phyloP scores from a whole-genome alignment of 2,329 filamentous ascomycete genomes.

The Hymenoscyphus linearis region DNA sequence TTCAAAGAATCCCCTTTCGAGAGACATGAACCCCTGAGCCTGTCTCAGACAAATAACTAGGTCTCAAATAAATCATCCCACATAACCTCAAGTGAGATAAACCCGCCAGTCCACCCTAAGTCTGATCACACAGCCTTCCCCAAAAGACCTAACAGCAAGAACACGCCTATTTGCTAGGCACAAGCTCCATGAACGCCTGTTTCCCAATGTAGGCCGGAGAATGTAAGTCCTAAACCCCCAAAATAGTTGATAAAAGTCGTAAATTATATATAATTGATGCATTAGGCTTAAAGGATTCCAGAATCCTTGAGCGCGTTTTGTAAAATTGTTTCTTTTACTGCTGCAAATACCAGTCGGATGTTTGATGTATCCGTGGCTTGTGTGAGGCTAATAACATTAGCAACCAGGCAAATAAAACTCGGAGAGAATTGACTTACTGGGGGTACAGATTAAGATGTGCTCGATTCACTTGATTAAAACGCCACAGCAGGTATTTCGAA shows the following conservation, averaged over 20 bases:
- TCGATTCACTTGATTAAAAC: conserved; percentile 97
- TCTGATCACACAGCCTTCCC: conserved; percentile 25
- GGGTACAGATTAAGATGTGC: conserved; percentile 95
- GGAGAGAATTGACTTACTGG: conserved; percentile 61
- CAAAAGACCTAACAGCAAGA: conserved; percentile 9
- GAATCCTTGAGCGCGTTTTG: conserved; percentile 98
- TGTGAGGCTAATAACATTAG: conserved; percentile 63
- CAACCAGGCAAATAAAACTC: conserved; percentile 1
- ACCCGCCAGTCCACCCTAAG: conserved; percentile 6
- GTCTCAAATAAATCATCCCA: neutral
- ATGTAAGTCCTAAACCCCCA: conserved; percentile 11
- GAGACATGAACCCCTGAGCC: neutral
- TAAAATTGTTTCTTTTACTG: conserved; percentile 96
- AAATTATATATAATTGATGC: conserved; percentile 20
- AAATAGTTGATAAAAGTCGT: conserved; percentile 15
- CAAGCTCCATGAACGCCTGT: conserved; percentile 24
- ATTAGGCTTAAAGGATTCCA: conserved; percentile 69
- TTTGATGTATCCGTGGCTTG: conserved; percentile 99
- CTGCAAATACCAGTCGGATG: conserved; percentile 94
- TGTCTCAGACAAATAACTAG: neutral
- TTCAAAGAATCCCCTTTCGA: neutral
- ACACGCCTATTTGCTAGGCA: conserved; percentile 14
- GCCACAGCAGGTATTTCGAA: conserved; percentile 95
- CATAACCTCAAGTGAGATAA: neutral
- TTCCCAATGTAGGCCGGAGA: conserved; percentile 18